Conservation (phyloP, 441 rosid species). For the Melastoma candidum region DNA sequence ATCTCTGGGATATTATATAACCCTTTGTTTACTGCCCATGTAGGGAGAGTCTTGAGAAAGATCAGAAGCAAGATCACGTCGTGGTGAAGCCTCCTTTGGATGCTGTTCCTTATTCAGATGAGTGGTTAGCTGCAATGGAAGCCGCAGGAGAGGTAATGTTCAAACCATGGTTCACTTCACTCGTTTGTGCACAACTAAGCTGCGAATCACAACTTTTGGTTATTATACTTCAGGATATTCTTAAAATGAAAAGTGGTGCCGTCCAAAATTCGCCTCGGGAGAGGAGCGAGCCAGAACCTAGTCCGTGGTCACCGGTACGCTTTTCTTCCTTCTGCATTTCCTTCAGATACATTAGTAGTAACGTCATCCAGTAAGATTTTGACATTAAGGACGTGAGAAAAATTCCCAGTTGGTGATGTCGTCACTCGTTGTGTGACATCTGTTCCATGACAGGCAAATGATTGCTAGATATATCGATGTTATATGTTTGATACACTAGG, state of each 20-base stretch:
- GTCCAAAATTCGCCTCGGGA: constrained; percentile 91
- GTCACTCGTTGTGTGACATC: too few relatives aligned
- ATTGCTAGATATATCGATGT: too few relatives aligned
- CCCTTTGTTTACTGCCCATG: constrained; percentile 10
- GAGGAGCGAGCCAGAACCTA: constrained; percentile 54
- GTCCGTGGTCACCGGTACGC: constrained; percentile 95
- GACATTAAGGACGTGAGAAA: too few relatives aligned
- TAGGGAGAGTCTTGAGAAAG: constrained; percentile 33
- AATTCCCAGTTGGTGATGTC: too few relatives aligned
- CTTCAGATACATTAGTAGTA: too few relatives aligned
- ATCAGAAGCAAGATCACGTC: constrained; percentile 30
- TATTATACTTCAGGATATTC: constrained; percentile 50
- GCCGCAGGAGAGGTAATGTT: constrained; percentile 84
- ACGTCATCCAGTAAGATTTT: too few relatives aligned
- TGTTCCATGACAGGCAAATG: too few relatives aligned
- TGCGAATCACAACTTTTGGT: constrained; percentile 4
- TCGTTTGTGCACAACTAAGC: not conserved
- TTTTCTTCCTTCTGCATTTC: constrained; percentile 13
- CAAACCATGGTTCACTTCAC: constrained; percentile 9
- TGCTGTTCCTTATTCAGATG: constrained; percentile 86
- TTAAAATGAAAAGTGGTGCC: constrained; percentile 70
- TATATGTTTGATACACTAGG: too few relatives aligned
- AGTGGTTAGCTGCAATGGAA: constrained; percentile 91
- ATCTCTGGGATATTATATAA: not conserved
- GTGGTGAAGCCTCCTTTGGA: constrained; percentile 41